Percentiles rank a stretch among this genome's conserved stretches.
Conservation (phyloP, 176 grass and related monocot genomes). For the Themeda triandra region DNA sequence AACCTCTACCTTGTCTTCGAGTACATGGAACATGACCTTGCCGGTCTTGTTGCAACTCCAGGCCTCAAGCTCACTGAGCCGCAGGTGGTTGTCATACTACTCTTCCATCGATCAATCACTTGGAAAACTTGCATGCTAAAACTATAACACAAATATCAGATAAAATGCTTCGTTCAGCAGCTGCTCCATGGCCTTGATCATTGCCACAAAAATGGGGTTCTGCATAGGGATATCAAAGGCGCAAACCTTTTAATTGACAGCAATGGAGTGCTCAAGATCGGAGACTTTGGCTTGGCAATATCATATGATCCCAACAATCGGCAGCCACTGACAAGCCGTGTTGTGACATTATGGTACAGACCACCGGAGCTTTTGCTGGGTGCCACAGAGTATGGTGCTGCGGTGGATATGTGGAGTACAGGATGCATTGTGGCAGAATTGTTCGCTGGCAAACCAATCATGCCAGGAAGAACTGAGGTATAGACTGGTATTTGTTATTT, state of each 20-base stretch:
- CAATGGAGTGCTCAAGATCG: constrained; percentile 73
- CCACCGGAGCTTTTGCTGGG: constrained; percentile 85
- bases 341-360: constrained; percentile 91
- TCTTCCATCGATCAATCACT: constrained; percentile 15
- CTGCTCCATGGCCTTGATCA: constrained; percentile 78
- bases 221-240: constrained; percentile 89
- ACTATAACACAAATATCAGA: constrained; percentile 36
- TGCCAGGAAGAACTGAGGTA: constrained; percentile 91
- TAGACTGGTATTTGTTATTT: not conserved
- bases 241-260: constrained; percentile 75
- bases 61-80: constrained; percentile 77
- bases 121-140: constrained; percentile 17
- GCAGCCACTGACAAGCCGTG: constrained; percentile 74
- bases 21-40: constrained; percentile 93
- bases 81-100: constrained; percentile 46
- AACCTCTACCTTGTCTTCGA: constrained; percentile 83
- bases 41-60: constrained; percentile 68
- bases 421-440: constrained; percentile 93
- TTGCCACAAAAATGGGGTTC: constrained; percentile 68
- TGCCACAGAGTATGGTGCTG: constrained; percentile 66
- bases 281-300: constrained; percentile 83
- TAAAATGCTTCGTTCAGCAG: constrained; percentile 76
- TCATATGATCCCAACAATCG: constrained; percentile 56
- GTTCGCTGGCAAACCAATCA: constrained; percentile 80
- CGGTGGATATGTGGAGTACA: constrained; percentile 90